Base-by-base conservation (phyloP, 169 alveolate species). In the Cryptosporidium parvum region DNA sequence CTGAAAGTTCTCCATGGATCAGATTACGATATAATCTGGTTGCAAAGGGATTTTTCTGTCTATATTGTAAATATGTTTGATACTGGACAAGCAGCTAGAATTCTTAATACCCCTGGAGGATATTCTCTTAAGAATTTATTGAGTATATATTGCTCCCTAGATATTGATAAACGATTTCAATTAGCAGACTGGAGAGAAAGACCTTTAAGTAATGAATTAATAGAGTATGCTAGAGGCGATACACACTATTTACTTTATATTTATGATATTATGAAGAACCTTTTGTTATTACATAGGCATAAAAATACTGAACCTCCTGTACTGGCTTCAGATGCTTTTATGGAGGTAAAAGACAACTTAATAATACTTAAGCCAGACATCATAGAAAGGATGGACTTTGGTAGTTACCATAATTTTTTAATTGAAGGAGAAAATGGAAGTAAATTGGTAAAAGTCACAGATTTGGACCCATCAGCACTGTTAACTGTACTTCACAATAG, bases 1-100 rank as follows among this genome's bases (percentile, higher is more conserved):
- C 94, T 97, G n/a, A 98, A 98, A 93, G 96, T 98, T 12, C 91
- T 97, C 35, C 99, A 98, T 93, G 98, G 99, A 37, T 96, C 99
- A 33, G 97, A 95, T 72, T 93, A 91, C 85, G 98, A 97, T 91
- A 91, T 97, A 37, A 70, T 93, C 59, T 96, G 98, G 98, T 93
- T 98, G 21, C 97, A 98, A 93, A 95, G 97, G 89, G 99, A 98
- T 93, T 97, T 98, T 86, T 97, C 98, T 26, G 92, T 98, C 16
- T 97, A 97, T 92, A 93, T 98, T 18, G 99, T 97, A 9, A 97
- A 97, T 92, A 80, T 97, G 96, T 96, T 98, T 70, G 99, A 98
- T 91, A 97, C 99, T 0, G 96, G 96, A 14, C 91, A 94, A 84
- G 99, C 99, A 39, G 96, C 99, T 2, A 94, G 96, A 91, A 93